phyloP scores from a whole-genome alignment of 116 monocot genomes.

The Trichopus zeylanicus region DNA sequence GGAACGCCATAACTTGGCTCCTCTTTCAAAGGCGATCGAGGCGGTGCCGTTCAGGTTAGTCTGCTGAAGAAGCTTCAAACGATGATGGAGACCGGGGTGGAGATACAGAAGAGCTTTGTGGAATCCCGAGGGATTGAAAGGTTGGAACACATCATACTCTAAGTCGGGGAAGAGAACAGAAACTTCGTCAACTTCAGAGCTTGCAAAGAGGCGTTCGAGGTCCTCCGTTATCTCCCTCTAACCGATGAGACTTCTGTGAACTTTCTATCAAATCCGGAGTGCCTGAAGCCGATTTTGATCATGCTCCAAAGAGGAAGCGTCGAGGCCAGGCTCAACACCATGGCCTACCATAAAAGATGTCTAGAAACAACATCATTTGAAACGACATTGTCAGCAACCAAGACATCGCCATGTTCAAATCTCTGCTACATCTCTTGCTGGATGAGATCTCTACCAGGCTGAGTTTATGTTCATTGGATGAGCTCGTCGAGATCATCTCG shows the following conservation, averaged over 20 bases:
- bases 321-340: constrained; percentile 42
- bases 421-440: constrained; percentile 59
- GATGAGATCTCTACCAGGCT: constrained; percentile 48
- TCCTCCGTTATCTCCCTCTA: constrained; percentile 40
- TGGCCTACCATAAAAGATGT: constrained; percentile 36
- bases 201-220: constrained; percentile 47
- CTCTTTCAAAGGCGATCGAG: too few relatives aligned
- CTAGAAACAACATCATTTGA: constrained; percentile 12
- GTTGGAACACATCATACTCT: constrained; percentile 22
- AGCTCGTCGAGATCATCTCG: constrained; percentile 25
- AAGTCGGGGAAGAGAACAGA: constrained; percentile 9
- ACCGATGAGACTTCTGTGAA: constrained; percentile 20
- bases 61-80: constrained; percentile 62
- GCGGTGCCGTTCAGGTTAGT: too few relatives aligned
- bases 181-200: constrained; percentile 48
- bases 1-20: too few relatives aligned
- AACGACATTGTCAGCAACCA: constrained; percentile 9
- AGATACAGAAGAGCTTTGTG: constrained; percentile 14
- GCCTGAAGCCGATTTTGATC: constrained; percentile 30
- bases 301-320: constrained; percentile 56
- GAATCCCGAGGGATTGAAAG: constrained; percentile 30
- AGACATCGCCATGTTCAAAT: constrained; percentile 30
- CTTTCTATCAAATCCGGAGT: constrained; percentile 30
- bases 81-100: too few relatives aligned
- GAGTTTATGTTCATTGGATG: constrained; percentile 42